Evolutionary conservation across 352 stramenopile genomes (phyloP).

Genomic region (Plasmopara halstedii): DNA sequence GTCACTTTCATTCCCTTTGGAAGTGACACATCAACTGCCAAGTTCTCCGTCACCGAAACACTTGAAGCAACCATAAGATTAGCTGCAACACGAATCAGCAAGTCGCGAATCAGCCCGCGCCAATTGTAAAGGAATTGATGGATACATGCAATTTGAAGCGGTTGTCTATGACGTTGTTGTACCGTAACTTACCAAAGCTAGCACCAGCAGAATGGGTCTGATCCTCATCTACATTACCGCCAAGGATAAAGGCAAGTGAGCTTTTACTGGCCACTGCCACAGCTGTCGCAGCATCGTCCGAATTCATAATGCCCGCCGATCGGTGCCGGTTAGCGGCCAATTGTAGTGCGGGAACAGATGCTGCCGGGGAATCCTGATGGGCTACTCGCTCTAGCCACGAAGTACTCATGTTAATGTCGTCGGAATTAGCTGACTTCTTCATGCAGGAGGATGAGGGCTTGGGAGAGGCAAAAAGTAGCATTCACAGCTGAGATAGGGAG

Average conservation of each 20-base stretch:
- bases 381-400: slow-evolving; percentile 9
- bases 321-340: slow-evolving; percentile 13
- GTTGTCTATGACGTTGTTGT: slow-evolving; percentile 7
- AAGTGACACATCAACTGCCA: slow-evolving; percentile 15
- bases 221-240: slow-evolving; percentile 20
- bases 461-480: slow-evolving; percentile 16
- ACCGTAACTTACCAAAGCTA: slow-evolving; percentile 27
- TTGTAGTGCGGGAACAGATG: slow-evolving; percentile 9
- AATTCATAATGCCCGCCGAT: slow-evolving; percentile 26
- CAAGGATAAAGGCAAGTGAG: slow-evolving; percentile 40
- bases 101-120: slow-evolving; percentile 14
- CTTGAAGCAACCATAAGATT: slow-evolving; percentile 13
- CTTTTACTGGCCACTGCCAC: slow-evolving; percentile 23
- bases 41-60: slow-evolving; percentile 14
- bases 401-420: slow-evolving; percentile 21
- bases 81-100: slow-evolving; percentile 19
- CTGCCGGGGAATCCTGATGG: slow-evolving; percentile 1
- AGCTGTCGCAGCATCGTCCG: slow-evolving; percentile 6
- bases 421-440: slow-evolving; percentile 17
- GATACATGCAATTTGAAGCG: slow-evolving; percentile 19
- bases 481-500: slow-evolving; percentile 28
- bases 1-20: slow-evolving; percentile 6
- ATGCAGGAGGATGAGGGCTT: slow-evolving; percentile 19
- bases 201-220: slow-evolving; percentile 8
- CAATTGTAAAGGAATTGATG: slow-evolving; percentile 3